Evolutionary conservation across 2,329 filamentous ascomycete genomes (phyloP).

Genomic region (Cercospora sesami): DNA sequence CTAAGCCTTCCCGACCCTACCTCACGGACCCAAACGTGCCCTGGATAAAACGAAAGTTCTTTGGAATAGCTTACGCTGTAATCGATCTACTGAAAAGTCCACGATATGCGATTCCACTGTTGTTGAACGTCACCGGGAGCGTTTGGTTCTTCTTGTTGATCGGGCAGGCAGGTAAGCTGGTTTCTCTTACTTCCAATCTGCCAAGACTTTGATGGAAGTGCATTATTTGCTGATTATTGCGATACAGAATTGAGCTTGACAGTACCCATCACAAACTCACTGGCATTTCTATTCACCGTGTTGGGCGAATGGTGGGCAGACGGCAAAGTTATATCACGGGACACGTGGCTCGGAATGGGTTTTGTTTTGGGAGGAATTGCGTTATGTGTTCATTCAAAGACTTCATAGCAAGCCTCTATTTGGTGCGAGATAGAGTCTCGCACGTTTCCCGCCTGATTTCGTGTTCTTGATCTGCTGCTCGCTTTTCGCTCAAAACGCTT

Average conservation of each 20-base stretch:
- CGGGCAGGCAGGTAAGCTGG: conserved; percentile 76
- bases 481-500: conserved; percentile 14
- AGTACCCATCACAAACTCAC: conserved; percentile 89
- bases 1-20: conserved; percentile 54
- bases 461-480: not conserved
- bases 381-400: conserved; percentile 70
- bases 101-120: conserved; percentile 77
- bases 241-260: conserved; percentile 79
- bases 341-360: conserved; percentile 80
- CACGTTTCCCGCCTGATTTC: not conserved
- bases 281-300: conserved; percentile 95
- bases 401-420: conserved; percentile 15
- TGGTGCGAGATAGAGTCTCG: not conserved
- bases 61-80: conserved; percentile 70
- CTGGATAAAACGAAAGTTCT: conserved; percentile 63
- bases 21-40: conserved; percentile 50
- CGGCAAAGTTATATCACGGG: conserved; percentile 81
- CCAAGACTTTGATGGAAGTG: not conserved
- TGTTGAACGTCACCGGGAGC: conserved; percentile 88
- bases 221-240: not conserved
- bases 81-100: conserved; percentile 77
- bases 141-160: conserved; percentile 97
- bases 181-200: conserved; percentile 28
- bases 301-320: conserved; percentile 94
- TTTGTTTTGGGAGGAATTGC: conserved; percentile 78